Evolutionary conservation across 176 grass and related monocot genomes (phyloP).

Genomic region (Phoenix dactylifera): DNA sequence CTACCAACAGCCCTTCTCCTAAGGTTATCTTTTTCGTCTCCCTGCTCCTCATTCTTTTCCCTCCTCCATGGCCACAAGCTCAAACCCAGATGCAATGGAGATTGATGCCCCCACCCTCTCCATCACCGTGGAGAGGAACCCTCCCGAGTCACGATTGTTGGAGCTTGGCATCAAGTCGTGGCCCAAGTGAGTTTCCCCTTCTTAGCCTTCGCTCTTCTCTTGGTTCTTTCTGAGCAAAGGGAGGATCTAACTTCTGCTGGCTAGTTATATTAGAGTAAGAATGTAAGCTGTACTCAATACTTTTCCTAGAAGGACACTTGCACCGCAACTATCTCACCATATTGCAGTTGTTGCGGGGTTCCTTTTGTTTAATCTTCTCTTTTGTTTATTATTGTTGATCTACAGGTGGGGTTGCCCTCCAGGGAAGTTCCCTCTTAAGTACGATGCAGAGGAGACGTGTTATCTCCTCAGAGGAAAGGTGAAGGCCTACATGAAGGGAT

Average conservation of each 20-base stretch:
- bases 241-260: background rate
- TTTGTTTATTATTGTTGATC: background rate
- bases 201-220: background rate
- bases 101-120: constrained; percentile 38
- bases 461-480: constrained; percentile 84
- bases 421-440: constrained; percentile 78
- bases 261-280: too few relatives aligned
- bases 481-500: constrained; percentile 59
- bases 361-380: background rate
- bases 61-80: constrained; percentile 58
- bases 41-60: too few relatives aligned
- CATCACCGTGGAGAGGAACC: constrained; percentile 58
- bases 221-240: background rate
- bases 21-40: too few relatives aligned
- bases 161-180: constrained; percentile 89
- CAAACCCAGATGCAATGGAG: constrained; percentile 47
- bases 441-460: constrained; percentile 74
- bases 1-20: too few relatives aligned
- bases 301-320: too few relatives aligned
- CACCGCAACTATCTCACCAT: background rate
- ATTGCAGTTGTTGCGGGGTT: background rate
- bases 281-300: too few relatives aligned
- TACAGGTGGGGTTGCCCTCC: constrained; percentile 64
- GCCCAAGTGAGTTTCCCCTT: constrained; percentile 58
- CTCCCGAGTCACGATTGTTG: constrained; percentile 47